These are phyloP conservation scores for Pseudozyma sp. DNA, from an alignment of 1,284 basidiomycete species.

Conservation along the genomic window DNA sequence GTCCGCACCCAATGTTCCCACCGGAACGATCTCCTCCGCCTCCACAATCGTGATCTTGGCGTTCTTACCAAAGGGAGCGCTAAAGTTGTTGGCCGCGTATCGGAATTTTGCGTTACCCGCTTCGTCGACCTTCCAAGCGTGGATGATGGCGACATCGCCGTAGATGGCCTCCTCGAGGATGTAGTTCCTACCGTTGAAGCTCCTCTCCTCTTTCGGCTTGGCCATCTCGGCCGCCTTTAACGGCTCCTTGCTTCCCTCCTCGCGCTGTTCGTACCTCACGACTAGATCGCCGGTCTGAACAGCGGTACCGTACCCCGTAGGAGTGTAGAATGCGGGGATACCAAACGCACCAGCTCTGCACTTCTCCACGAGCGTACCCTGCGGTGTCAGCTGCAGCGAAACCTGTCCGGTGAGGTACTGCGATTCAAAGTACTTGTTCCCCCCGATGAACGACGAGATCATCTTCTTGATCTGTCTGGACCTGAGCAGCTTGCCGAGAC, in stretches of 20 bases:
- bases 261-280: conserved; percentile 62
- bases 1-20: conserved; percentile 56
- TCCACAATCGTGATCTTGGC: conserved; percentile 65
- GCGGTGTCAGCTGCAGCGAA: conserved; percentile 62
- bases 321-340: conserved; percentile 95
- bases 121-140: conserved; percentile 96
- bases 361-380: conserved; percentile 83
- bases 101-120: conserved; percentile 71
- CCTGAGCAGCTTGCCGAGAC: conserved; percentile 61
- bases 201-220: conserved; percentile 78
- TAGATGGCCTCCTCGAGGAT: conserved; percentile 87
- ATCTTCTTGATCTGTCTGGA: conserved; percentile 59
- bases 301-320: conserved; percentile 77
- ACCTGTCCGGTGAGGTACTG: conserved; percentile 65
- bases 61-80: conserved; percentile 63
- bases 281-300: conserved; percentile 70
- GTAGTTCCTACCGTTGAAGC: conserved; percentile 84
- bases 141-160: conserved; percentile 88
- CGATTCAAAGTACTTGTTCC: conserved; percentile 65
- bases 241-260: conserved; percentile 37
- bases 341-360: conserved; percentile 91
- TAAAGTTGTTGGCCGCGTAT: conserved; percentile 64
- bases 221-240: conserved; percentile 65
- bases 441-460: conserved; percentile 66
- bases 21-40: conserved; percentile 64